Evolutionary conservation across 768 basidiomycete species (phyloP), one percentile per base, ranked within the genome.

Genomic region (Neoboletus subvelutipes): DNA sequence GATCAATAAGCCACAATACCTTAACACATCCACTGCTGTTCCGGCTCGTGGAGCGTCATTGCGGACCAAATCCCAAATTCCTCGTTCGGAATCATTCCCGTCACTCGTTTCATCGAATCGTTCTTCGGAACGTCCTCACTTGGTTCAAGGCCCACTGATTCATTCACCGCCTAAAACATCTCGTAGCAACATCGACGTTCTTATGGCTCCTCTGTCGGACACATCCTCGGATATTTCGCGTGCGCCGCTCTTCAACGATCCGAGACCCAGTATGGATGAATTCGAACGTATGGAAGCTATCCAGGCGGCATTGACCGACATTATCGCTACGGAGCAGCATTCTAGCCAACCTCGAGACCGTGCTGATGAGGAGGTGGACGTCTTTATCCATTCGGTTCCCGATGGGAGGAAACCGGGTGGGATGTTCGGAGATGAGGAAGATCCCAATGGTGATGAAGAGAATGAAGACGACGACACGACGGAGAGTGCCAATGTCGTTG

Each of bases 221-320:
- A 58, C 72, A 7, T 74, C 79, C 11, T 77, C 81, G 1, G 79
- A 83, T 26, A 73, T 79, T n/a, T 72, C 83, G 2, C 79, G 91
- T 45, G 84, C 87, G 0, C 90, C 90, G 9, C 77, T 95, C 22
- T 94, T 95, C 59, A 84, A 88, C 61, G 89, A 92, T 63, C 86
- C 88, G 4, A 68, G 65, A 56, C 73, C 58, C 57, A 82, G 78
- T 57, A 75, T 75, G 59, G 85, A 83, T 46, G 88, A 96, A 70
- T 83, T 88, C 50, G 81, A 88, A 62, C 80, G 93, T 39, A 97
- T 98, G 85, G 93, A 94, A 64, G 95, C 96, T 3, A 97, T 98
- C 20, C 94, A 94, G 65, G 94, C 94, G 9, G 97, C 97, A 5
- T 77, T 99, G 59, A 94, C 92, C 11, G 92, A 96, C 68, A 98